Evolutionary conservation across 768 basidiomycete species (phyloP).

Genomic region (Favolaschia claudopus): DNA sequence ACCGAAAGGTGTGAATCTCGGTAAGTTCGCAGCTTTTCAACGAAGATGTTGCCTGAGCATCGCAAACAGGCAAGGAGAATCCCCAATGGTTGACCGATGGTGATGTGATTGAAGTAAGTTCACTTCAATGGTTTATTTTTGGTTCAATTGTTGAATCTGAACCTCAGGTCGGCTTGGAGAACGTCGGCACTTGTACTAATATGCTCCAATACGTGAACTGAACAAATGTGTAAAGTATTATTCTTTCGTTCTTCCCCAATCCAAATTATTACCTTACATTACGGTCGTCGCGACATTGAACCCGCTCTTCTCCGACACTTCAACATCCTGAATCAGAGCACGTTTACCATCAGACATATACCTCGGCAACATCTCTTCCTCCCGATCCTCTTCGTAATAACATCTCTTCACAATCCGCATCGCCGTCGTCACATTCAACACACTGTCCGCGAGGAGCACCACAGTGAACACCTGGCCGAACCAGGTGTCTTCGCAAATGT

Average conservation of each 20-base stretch:
- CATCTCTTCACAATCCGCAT: background rate
- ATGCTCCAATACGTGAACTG: slow-evolving; percentile 37
- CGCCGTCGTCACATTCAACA: slow-evolving; percentile 11
- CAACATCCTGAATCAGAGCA: too few species aligned
- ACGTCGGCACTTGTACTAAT: slow-evolving; percentile 48
- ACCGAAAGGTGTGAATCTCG: slow-evolving; percentile 43
- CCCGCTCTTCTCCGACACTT: too few species aligned
- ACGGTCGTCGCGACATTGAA: too few species aligned
- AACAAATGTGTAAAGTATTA: too few species aligned
- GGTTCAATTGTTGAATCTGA: too few species aligned
- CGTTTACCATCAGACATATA: background rate
- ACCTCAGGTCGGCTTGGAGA: slow-evolving; percentile 45
- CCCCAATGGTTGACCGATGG: slow-evolving; percentile 46
- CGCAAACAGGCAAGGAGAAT: slow-evolving; percentile 41
- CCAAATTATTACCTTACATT: too few species aligned
- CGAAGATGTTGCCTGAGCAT: too few species aligned
- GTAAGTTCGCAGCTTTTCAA: too few species aligned
- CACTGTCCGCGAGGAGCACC: slow-evolving; percentile 2
- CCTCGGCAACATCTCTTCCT: background rate
- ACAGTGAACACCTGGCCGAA: slow-evolving; percentile 5
- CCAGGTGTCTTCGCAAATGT: slow-evolving; percentile 5
- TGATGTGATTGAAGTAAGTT: slow-evolving; percentile 50
- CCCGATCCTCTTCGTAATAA: background rate
- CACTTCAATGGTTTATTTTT: too few species aligned
- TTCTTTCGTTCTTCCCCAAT: too few species aligned